phyloP scores from a whole-genome alignment of 1,284 basidiomycete species.

The Leccinum griseonigrum region DNA sequence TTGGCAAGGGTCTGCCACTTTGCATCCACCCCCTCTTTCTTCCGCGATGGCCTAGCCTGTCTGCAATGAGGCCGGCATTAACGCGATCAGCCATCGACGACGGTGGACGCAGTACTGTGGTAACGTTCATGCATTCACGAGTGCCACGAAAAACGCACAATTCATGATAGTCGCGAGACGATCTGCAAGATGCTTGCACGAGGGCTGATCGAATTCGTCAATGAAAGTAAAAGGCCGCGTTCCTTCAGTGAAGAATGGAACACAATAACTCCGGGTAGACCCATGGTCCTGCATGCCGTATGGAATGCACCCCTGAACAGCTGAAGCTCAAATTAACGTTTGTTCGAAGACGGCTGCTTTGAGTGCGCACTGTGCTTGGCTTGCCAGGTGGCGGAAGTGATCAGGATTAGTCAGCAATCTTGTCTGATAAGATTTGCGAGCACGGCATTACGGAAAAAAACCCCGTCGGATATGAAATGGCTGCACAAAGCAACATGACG shows the following conservation, averaged over 20 bases:
- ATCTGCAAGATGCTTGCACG: slow-evolving; percentile 10
- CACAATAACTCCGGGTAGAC: not conserved
- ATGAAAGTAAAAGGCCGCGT: slow-evolving; percentile 4
- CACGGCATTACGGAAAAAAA: not conserved
- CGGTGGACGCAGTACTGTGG: slow-evolving; percentile 3
- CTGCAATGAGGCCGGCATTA: slow-evolving; percentile 16
- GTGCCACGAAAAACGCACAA: slow-evolving; percentile 4
- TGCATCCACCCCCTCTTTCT: slow-evolving; percentile 5
- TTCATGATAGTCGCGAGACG: slow-evolving; percentile 15
- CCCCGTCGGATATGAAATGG: not conserved
- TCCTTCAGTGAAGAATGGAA: slow-evolving; percentile 7
- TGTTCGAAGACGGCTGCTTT: not conserved
- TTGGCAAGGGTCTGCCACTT: slow-evolving; percentile 7
- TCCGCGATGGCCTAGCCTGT: slow-evolving; percentile 9
- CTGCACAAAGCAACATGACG: not conserved
- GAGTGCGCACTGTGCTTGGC: not conserved
- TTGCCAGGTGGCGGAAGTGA: not conserved
- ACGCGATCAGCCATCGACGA: slow-evolving; percentile 7
- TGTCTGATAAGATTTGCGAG: slow-evolving; percentile 27
- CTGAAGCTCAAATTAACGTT: not conserved
- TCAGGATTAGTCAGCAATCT: slow-evolving; percentile 25
- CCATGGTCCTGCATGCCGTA: not conserved
- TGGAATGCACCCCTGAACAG: not conserved
- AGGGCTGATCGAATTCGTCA: not conserved
- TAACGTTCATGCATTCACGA: not conserved